Percentiles rank a stretch among this genome's conserved stretches.
phyloP scores from a whole-genome alignment of 1,284 basidiomycete genomes.

The Anthracocystis panici-leucophaei region DNA sequence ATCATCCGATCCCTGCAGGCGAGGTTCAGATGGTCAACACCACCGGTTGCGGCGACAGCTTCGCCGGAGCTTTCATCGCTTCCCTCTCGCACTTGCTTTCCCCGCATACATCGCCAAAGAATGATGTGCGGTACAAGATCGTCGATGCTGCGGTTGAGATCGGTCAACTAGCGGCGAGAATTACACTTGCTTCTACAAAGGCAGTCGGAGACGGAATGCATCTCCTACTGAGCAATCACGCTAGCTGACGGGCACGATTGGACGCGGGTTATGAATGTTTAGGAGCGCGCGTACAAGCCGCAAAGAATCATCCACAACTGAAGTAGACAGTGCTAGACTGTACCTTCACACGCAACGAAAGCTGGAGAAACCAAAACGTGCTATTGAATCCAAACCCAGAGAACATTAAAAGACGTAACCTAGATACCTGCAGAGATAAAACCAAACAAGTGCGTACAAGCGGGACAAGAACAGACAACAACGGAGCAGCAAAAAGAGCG shows the following conservation, averaged over 20 bases:
- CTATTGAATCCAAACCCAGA: conserved; percentile 8
- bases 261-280: neutral
- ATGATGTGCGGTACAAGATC: neutral
- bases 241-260: neutral
- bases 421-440: neutral
- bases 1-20: conserved; percentile 44
- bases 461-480: neutral
- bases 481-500: conserved; percentile 1
- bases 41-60: conserved; percentile 68
- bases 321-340: too few species aligned
- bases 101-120: neutral
- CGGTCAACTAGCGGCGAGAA: conserved; percentile 42
- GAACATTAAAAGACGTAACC: neutral
- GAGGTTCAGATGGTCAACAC: conserved; percentile 47
- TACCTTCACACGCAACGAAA: neutral
- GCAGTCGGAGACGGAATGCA: conserved; percentile 42
- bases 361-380: conserved; percentile 5
- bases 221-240: conserved; percentile 11
- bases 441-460: neutral
- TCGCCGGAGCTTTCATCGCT: conserved; percentile 61
- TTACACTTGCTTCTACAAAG: conserved; percentile 27
- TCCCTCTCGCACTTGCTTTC: conserved; percentile 22
- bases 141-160: conserved; percentile 28
- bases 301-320: too few species aligned
- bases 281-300: too few species aligned